These are phyloP conservation scores for Talaromyces pinophilus DNA, from an alignment of 2,329 filamentous ascomycete genomes.

Conservation along the genomic window DNA sequence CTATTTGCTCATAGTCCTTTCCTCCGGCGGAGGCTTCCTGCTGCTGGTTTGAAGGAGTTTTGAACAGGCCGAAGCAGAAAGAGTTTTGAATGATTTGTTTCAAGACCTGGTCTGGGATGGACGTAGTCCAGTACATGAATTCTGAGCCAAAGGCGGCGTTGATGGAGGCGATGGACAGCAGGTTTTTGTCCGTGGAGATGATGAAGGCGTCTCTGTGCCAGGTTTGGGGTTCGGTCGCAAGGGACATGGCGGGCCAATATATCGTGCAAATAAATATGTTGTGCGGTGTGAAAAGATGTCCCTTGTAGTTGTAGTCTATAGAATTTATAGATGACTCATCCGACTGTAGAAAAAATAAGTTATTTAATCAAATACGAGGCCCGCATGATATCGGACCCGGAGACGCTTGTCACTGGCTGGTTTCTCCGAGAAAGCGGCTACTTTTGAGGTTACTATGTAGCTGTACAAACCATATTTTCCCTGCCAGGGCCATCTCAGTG, in stretches of 20 bases:
- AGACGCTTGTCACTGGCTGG: not conserved
- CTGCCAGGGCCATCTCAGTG: no score
- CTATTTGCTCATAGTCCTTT: conserved; percentile 49
- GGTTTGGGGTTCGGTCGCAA: not conserved
- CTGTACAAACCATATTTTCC: no score
- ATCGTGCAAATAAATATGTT: not conserved
- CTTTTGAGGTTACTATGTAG: no score
- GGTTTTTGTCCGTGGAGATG: conserved; percentile 61
- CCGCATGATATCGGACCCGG: not conserved
- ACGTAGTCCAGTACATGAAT: conserved; percentile 62
- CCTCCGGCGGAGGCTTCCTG: no score
- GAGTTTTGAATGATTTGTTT: conserved; percentile 59
- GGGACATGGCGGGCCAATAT: not conserved
- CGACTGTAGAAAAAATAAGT: no score
- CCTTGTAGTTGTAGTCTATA: not conserved
- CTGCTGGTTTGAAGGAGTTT: conserved; percentile 10
- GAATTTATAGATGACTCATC: no score
- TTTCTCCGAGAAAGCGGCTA: not conserved
- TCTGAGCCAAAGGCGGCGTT: conserved; percentile 59
- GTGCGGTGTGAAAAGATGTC: not conserved
- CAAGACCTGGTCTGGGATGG: conserved; percentile 53
- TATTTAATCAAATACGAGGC: no score
- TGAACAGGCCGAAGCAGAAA: conserved; percentile 62
- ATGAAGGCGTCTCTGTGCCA: conserved; percentile 52
- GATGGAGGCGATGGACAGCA: conserved; percentile 57